Evolutionary conservation across 768 basidiomycete species (phyloP), one percentile per base, ranked within the genome.

Genomic region (Boletus fagicola): DNA sequence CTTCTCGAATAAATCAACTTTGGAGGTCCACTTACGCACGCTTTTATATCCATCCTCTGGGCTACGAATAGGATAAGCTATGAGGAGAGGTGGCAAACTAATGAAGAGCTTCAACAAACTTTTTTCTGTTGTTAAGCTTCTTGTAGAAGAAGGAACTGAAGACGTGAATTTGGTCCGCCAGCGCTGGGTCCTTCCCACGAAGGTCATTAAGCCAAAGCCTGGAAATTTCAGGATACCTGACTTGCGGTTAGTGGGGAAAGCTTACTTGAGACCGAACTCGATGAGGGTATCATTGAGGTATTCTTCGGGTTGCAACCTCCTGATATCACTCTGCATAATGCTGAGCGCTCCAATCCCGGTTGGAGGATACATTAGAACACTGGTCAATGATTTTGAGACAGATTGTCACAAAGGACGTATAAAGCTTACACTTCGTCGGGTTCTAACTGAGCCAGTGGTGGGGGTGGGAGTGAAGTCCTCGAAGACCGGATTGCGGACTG

Each of bases 121-220:
- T 82, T 68, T 83, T 88, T 62, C 40, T 74, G 52, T 81, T 72
- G 53, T 81, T 87, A 28, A 99, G 74, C 72, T 97, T 96, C 77
- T 95, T 92, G 78, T 95, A 98, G 74, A 99, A 98, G 75, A 98
- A 99, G 0, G 95, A 95, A 71, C 88, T 98, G 77, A 98, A 98
- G 5, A 98, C 82, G 65, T 98, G 88, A 1, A 95, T 79, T 62
- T 90, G 81, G 3, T 85, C 80, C 2, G 85, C 90, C 5, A 91
- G 73, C 16, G 78, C 78, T 2, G 87, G 86, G 59, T 87, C 68
- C 36, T 66, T 73, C 38, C 70, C 74, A 59, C 83, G 80, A 26
- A 91, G 71, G 8, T 81, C 78, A 49, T 76, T 79, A 11, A 87
- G 77, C 87, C 90, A 92, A 15, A 86, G 75, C 69, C 94, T 95